phyloP scores from a whole-genome alignment of 805 yeast genomes.

The Sugiyamaella qingdaonensis region DNA sequence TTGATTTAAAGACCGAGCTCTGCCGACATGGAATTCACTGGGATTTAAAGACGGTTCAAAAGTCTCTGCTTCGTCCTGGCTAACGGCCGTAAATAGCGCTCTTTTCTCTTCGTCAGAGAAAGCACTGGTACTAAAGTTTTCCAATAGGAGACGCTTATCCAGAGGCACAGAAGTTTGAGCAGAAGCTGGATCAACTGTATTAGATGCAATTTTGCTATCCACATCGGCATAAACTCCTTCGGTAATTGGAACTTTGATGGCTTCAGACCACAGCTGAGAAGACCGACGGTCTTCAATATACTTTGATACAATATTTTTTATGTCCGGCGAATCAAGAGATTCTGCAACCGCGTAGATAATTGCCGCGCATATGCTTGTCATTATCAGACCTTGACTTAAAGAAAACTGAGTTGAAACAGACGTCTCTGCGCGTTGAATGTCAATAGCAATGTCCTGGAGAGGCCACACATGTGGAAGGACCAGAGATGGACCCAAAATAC shows the following conservation, averaged over 20 bases:
- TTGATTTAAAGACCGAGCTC: conserved; percentile 19
- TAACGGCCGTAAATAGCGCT: conserved; percentile 8
- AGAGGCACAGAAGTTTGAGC: background rate
- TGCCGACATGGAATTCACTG: conserved; percentile 11
- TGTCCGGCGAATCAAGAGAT: background rate
- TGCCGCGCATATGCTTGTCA: conserved; percentile 8
- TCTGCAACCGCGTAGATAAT: conserved; percentile 4
- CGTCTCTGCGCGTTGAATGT: conserved; percentile 1
- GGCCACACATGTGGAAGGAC: conserved; percentile 15
- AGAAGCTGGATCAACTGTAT: background rate
- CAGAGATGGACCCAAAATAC: conserved; percentile 13
- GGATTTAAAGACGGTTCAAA: conserved; percentile 5
- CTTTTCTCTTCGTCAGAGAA: conserved; percentile 7
- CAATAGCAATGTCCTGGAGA: conserved; percentile 11
- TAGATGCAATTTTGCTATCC: background rate
- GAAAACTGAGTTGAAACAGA: conserved; percentile 3
- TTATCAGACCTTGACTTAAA: conserved; percentile 10
- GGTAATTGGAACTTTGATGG: conserved; percentile 4
- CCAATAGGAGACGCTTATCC: background rate
- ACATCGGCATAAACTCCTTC: background rate
- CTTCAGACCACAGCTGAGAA: conserved; percentile 11
- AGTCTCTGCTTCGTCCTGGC: conserved; percentile 7
- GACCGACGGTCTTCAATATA: conserved; percentile 5
- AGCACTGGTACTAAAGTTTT: background rate
- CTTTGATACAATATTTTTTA: background rate